Conservation (phyloP, 2,329 filamentous ascomycete species). For the Alternaria sp. region DNA sequence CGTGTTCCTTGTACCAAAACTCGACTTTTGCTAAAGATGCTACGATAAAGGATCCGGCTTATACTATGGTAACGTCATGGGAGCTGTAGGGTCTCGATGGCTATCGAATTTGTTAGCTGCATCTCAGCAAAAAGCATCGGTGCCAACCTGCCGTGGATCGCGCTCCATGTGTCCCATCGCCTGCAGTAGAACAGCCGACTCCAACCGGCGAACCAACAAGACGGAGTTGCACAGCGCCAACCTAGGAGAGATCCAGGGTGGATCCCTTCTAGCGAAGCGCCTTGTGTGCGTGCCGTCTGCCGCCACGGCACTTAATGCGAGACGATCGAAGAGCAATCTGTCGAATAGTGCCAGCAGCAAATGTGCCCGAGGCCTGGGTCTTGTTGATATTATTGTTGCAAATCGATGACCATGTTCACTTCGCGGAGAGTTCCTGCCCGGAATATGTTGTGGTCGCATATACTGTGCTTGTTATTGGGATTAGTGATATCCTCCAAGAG, state of each 20-base stretch:
- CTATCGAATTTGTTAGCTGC: constrained; percentile 29
- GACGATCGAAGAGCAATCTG: constrained; percentile 18
- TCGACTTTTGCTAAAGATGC: not conserved
- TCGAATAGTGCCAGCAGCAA: constrained; percentile 14
- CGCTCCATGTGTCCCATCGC: constrained; percentile 27
- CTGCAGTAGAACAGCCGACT: constrained; percentile 25
- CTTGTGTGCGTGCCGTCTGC: constrained; percentile 17
- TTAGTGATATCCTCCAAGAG: not conserved
- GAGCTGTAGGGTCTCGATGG: constrained; percentile 15
- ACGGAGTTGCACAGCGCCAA: constrained; percentile 28
- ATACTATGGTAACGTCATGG: not conserved
- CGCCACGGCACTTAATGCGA: constrained; percentile 16
- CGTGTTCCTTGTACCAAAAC: not conserved
- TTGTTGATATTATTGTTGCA: not conserved
- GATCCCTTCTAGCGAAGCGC: constrained; percentile 32
- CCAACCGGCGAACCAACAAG: constrained; percentile 33
- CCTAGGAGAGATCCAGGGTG: constrained; percentile 25
- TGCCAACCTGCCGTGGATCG: constrained; percentile 26
- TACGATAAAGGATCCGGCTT: not conserved
- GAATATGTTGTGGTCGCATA: not conserved
- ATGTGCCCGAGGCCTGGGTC: not conserved
- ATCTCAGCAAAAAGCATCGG: constrained; percentile 23
- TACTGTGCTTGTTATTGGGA: not conserved
- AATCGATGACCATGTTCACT: not conserved
- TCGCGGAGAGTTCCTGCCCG: not conserved